phyloP scores from a whole-genome alignment of 23 red algal genomes.

The Cyanidiococcus yangmingshanensis region DNA sequence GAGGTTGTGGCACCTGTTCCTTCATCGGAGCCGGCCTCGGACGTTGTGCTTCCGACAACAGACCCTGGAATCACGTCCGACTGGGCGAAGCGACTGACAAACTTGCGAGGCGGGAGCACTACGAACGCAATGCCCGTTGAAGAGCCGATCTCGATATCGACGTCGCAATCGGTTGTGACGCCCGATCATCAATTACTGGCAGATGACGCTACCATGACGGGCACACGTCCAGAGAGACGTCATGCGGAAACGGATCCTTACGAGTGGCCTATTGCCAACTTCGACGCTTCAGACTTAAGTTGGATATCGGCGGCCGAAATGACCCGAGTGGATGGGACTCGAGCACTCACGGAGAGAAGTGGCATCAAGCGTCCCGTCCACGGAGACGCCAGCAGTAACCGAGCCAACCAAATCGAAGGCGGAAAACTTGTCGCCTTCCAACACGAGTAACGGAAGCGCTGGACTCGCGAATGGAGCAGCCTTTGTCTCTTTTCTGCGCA shows the following conservation, averaged over 20 bases:
- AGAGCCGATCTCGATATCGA: background rate
- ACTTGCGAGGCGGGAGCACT: too few relatives aligned
- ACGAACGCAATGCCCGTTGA: background rate
- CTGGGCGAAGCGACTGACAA: too few relatives aligned
- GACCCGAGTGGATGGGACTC: background rate
- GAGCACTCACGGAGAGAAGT: background rate
- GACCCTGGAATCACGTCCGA: too few relatives aligned
- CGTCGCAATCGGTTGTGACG: background rate
- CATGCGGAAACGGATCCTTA: background rate
- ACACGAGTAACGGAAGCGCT: background rate
- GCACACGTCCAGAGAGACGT: background rate
- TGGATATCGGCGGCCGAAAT: conserved; percentile 4
- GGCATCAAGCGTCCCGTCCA: too few relatives aligned
- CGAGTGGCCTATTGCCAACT: conserved; percentile 18
- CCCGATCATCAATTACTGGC: background rate
- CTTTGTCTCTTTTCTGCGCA: conserved; percentile 81
- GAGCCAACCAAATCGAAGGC: too few relatives aligned
- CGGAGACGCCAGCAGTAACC: too few relatives aligned
- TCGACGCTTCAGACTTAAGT: background rate
- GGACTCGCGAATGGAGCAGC: background rate
- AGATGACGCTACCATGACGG: background rate
- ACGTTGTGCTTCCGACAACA: too few relatives aligned
- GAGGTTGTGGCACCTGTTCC: too few relatives aligned
- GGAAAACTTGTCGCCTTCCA: too few relatives aligned
- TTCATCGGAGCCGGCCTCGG: too few relatives aligned